Evolutionary conservation across 2,329 filamentous ascomycete species (phyloP).

Genomic region (Fusarium coffeatum): DNA sequence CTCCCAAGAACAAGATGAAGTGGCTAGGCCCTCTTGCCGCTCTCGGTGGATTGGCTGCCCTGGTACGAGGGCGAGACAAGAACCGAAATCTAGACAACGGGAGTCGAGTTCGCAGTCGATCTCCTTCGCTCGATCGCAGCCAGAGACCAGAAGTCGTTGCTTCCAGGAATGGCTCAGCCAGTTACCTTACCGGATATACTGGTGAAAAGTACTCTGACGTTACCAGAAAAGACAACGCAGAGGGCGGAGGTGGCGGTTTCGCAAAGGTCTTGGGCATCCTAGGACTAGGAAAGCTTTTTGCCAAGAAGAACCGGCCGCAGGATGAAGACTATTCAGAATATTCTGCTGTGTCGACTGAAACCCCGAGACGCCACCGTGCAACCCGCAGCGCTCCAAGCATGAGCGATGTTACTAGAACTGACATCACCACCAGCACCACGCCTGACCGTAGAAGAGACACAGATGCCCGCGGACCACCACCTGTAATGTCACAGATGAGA

Average conservation of each 20-base stretch:
- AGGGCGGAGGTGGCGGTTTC: slow-evolving; percentile 61
- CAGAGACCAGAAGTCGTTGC: slow-evolving; percentile 63
- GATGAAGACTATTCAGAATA: slow-evolving; percentile 74
- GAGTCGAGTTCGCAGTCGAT: slow-evolving; percentile 57
- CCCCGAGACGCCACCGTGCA: slow-evolving; percentile 62
- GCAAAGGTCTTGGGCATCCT: slow-evolving; percentile 67
- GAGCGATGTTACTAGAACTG: slow-evolving; percentile 57
- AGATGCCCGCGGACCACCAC: slow-evolving; percentile 51
- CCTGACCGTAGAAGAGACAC: slow-evolving; percentile 46
- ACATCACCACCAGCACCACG: slow-evolving; percentile 46
- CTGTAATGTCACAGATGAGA: slow-evolving; percentile 58
- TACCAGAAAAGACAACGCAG: slow-evolving; percentile 47
- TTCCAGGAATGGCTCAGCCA: slow-evolving; percentile 65
- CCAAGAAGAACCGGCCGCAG: slow-evolving; percentile 60
- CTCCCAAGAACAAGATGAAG: slow-evolving; percentile 49
- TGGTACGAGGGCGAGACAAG: slow-evolving; percentile 60
- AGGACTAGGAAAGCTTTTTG: slow-evolving; percentile 70
- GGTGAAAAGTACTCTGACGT: slow-evolving; percentile 71
- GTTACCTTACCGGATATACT: slow-evolving; percentile 62
- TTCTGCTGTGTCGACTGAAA: slow-evolving; percentile 71
- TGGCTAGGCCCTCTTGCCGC: slow-evolving; percentile 67
- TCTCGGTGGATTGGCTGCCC: slow-evolving; percentile 61
- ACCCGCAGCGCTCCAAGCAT: slow-evolving; percentile 53
- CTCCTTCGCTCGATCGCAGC: slow-evolving; percentile 52
- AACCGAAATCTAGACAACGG: slow-evolving; percentile 52